These are phyloP conservation scores for Helichrysum umbraculigerum DNA, from an alignment of 129 eudicot genomes.

Conservation along the genomic window DNA sequence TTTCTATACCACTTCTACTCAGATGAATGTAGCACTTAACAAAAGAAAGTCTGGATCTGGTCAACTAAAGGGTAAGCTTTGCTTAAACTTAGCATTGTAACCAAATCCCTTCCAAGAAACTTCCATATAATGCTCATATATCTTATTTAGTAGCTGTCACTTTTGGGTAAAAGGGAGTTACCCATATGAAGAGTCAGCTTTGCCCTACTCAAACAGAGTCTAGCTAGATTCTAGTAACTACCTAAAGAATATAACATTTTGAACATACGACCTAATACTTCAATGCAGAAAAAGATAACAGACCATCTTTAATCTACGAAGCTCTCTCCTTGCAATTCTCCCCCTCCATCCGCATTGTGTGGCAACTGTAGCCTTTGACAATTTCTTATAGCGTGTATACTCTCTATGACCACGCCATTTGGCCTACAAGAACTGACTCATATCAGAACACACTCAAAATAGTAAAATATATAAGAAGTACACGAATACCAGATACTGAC, in stretches of 20 bases:
- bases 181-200: not conserved
- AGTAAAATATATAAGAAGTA: conserved; percentile 13
- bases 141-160: too few relatives aligned
- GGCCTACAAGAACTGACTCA: conserved; percentile 57
- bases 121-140: too few relatives aligned
- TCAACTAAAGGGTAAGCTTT: not conserved
- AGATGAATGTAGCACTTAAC: not conserved
- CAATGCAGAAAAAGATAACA: conserved; percentile 25
- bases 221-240: not conserved
- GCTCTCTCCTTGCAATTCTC: conserved; percentile 74
- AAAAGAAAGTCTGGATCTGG: not conserved
- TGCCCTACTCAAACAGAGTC: not conserved
- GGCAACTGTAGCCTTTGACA: conserved; percentile 57
- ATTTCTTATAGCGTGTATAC: conserved; percentile 56
- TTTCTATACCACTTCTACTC: not conserved
- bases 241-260: not conserved
- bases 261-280: not conserved
- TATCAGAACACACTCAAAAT: conserved; percentile 22
- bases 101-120: not conserved
- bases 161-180: not conserved
- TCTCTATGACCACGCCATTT: conserved; percentile 83
- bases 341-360: conserved; percentile 98
- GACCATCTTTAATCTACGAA: conserved; percentile 86
- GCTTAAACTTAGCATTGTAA: not conserved
- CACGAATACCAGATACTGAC: conserved; percentile 36